Base-by-base conservation (phyloP, 2,329 filamentous ascomycete genomes). In the Berkeleyomyces rouxiae region DNA sequence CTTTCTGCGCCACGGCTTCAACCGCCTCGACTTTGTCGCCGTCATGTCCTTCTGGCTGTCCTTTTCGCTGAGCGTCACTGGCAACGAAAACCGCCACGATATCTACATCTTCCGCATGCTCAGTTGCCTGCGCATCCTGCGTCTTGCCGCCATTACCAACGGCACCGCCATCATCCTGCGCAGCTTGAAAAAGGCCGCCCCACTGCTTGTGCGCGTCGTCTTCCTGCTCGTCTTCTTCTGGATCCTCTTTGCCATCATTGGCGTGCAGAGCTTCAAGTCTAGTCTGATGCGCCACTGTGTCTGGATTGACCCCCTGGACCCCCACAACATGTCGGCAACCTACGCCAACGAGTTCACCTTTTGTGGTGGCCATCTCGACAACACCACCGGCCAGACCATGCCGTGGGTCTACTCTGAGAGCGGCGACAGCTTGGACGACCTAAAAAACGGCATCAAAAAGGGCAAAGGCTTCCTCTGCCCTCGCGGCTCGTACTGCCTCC, bases 151-250 rank as follows among this genome's bases (percentile, higher is more conserved):
- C 59, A 81, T 99, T 60, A 99, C 93, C 1, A 91, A 90, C 68
- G 93, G 93, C 68, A 99, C 95, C 63, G 87, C 91, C 61, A 91
- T 97, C 64, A 99, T 99, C 69, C 77, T 99, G 53, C 83, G 90
- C 71, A 97, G 92, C 79, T 74, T 99, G 65, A 99, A 99, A 71
- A 95, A 96, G 71, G 91, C 93, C 1, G 90, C 92, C 0, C 93
- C 95, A 1, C 78, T 96, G 43, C 82, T 99, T 33, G 83, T 96
- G 36, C 90, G 96, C 66, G 91, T 99, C 40, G 91, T 89, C 1
- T 96, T 99, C 70, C 78, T 99, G 31, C 90, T 99, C 67, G 82
- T 88, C 11, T 99, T 99, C 74, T 99, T 99, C 74, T 99, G 93
- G 93, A 80, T 99, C 49, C 76, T 97, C 9, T 99, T 99, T 74